Conservation (phyloP, 441 rosid genomes). For the Francoa sonchifolia region DNA sequence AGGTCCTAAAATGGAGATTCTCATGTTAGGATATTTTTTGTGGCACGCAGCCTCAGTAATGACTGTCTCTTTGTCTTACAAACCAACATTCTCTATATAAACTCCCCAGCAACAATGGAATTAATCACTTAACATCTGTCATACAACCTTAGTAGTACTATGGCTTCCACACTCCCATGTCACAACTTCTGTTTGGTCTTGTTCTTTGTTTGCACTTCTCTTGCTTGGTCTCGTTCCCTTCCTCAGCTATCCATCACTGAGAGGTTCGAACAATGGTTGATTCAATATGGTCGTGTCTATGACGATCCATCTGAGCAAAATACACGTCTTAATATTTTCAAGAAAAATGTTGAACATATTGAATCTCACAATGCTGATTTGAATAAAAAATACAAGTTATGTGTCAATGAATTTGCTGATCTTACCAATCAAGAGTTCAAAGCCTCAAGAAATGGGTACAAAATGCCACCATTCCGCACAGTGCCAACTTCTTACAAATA, state of each 20-base stretch:
- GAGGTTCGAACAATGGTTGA: conserved; percentile 21
- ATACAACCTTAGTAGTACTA: no score
- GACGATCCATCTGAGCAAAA: conserved; percentile 20
- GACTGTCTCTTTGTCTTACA: no score
- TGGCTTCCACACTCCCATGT: no score
- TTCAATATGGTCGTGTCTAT: conserved; percentile 12
- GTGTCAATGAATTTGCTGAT: conserved; percentile 27
- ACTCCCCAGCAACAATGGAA: no score
- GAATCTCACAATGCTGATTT: conserved; percentile 23
- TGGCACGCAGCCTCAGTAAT: no score
- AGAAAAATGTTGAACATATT: conserved; percentile 21
- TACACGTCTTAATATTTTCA: conserved; percentile 28
- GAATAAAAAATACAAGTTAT: conserved; percentile 23
- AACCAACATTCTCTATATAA: no score
- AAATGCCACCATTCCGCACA: conserved; percentile 11
- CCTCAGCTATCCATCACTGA: conserved; percentile 4
- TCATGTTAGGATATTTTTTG: no score
- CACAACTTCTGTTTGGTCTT: no score
- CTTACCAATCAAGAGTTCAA: conserved; percentile 23
- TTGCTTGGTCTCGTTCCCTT: no score
- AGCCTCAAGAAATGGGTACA: conserved; percentile 21
- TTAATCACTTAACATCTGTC: no score
- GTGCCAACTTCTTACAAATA: conserved; percentile 18
- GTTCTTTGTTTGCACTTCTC: no score
- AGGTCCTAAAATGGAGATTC: no score